Evolutionary conservation across 202 grass and related monocot genomes (phyloP).

Genomic region (Digitaria exilis): DNA sequence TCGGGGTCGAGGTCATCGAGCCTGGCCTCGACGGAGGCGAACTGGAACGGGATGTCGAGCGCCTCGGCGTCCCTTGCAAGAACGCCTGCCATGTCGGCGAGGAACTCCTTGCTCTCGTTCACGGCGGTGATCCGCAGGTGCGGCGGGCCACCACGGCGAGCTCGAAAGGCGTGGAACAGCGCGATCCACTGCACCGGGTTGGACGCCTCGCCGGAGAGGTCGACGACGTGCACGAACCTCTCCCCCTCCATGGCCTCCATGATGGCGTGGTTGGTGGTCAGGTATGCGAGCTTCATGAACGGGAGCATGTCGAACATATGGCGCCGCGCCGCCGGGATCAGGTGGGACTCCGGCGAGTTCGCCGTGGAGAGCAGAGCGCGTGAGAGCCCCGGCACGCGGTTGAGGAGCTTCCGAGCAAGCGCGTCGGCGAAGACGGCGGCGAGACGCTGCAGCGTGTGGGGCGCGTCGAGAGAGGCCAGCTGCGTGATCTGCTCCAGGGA

Average conservation of each 20-base stretch:
- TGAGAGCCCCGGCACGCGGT: conserved; percentile 25
- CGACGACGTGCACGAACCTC: conserved; percentile 45
- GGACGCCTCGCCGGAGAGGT: conserved; percentile 18
- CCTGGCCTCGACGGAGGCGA: conserved; percentile 30
- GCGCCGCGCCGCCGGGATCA: conserved; percentile 8
- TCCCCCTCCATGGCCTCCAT: conserved; percentile 54
- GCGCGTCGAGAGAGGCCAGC: conserved; percentile 45
- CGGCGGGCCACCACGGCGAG: conserved; percentile 21
- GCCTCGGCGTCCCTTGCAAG: conserved; percentile 50
- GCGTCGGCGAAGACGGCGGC: conserved; percentile 54
- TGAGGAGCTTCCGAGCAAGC: conserved; percentile 41
- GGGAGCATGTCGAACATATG: conserved; percentile 17
- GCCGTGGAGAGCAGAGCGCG: conserved; percentile 28
- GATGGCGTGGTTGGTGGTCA: conserved; percentile 45
- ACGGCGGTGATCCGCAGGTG: conserved; percentile 54
- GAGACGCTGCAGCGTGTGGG: conserved; percentile 52
- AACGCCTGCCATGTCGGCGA: conserved; percentile 21
- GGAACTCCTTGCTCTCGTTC: conserved; percentile 46
- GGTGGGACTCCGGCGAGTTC: neutral
- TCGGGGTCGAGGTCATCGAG: conserved; percentile 49
- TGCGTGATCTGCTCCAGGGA: conserved; percentile 54
- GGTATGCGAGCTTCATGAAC: conserved; percentile 39
- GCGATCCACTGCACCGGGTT: conserved; percentile 47
- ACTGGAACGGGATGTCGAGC: conserved; percentile 59
- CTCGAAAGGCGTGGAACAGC: conserved; percentile 33